Evolutionary conservation across 306 rosid species (phyloP), one percentile per base, ranked within the genome.

Genomic region (Corylus avellana): DNA sequence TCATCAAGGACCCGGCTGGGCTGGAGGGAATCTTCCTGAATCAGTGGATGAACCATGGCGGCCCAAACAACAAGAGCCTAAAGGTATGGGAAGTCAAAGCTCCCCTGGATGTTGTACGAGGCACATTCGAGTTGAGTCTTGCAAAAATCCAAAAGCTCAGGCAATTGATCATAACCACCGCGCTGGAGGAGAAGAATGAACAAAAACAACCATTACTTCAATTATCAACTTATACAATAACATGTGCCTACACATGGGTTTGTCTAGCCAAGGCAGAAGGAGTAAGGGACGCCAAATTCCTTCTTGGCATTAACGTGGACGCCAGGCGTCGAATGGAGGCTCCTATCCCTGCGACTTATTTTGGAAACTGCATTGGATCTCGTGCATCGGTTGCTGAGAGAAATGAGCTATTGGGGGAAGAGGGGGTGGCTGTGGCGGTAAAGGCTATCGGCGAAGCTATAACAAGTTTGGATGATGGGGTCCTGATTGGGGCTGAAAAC

Each of bases 301-400:
- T 12, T 55, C 4, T 82, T 20, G 78, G n/a, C 0, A 50, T 75
- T 11, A 39, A 20, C 17, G 44, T 83, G 11, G 88, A 89, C 44
- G 81, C 74, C 77, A 77, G 93, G 66, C 14, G 8, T 16, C 83
- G 88, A 7, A 70, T 89, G 73, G 73, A 78, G 0, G 83, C 85
- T 25, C 81, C 82, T 0, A 29, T 80, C 14, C 70, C 59, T 2
- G 46, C 25, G 11, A 84, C 75, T 1, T 91, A 89, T 72, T 85
- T 89, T 58, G 92, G 92, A 0, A 89, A 89, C 37, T 89, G 95
- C 25, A 42, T 81, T 0, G 37, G 61, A 4, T 3, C 62, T 4
- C 37, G 47, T 3, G 2, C 22, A 1, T 58, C 27, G 4, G 29
- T 22, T 7, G 74, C 2, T 0, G 76, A 86, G 50, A 79, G 73